Evolutionary conservation across 352 stramenopile genomes (phyloP), one percentile per base, ranked within the genome.

Genomic region (Phytophthora pinifolia): DNA sequence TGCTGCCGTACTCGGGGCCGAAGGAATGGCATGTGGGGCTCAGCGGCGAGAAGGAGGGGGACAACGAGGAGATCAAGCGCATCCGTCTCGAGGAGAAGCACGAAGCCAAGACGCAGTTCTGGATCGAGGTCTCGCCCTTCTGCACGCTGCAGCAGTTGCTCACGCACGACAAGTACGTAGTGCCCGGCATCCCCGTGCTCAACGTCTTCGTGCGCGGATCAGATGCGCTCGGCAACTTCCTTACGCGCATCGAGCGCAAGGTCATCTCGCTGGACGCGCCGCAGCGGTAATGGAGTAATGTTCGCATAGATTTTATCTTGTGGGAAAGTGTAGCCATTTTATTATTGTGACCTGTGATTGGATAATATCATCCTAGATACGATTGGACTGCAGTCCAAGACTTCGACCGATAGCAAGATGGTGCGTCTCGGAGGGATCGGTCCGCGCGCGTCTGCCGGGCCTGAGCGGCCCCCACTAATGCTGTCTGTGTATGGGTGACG

Each of bases 161-260:
- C 46, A 79, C 59, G 30, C 76, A 94, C 59, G 51, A 75, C 10
- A 70, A 79, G 64, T 95, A 94, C 53, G 83, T 95, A 17, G 86
- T 95, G 18, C 79, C 86, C 9, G 86, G 86, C 10, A 82, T 95
- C 27, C 83, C 83, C 13, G 83, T 93, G 61, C 62, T 95, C 35
- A 88, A 95, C 58, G 60, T 95, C 12, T 92, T 93, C 39, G 86
- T 92, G 22, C 78, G 82, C 29, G 76, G 67, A 52, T 92, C 85
- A 33, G 66, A 78, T 32, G 53, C 72, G 22, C 69, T 86, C 9
- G n/a, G 51, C 18, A 74, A 88, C 51, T 93, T 91, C 61, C 59
- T 92, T 14, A 72, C 58, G 54, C 75, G 71, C 59, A 89, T 91
- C 54, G 73, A 89, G 47, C 65, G 66, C 49, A 77, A 76, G 48